Evolutionary conservation across 2,329 filamentous ascomycete genomes (phyloP), one percentile per base, ranked within the genome.

Genomic region (Neocucurbitaria cava): DNA sequence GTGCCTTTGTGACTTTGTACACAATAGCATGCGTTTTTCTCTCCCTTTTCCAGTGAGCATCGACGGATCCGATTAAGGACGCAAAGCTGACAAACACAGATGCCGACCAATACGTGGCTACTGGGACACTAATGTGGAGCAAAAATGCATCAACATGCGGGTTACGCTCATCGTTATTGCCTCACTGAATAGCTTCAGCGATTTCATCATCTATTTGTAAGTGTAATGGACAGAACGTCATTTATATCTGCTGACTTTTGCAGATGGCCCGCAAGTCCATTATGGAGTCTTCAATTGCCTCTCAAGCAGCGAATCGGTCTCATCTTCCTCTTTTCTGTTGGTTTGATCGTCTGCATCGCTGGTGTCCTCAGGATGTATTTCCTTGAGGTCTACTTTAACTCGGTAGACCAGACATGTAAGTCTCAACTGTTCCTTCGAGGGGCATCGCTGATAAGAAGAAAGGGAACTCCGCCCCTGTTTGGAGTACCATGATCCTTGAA

Each of bases 121-220:
- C 40, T 69, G 68, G 68, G 59, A 65, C 30, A n/a, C 38, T 1
- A 24, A 38, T 5, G 55, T 54, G 1, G 52, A 58, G 36, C 52
- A 58, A 23, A 38, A 62, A n/a, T 74, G 71, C 43, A 70, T 73
- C 38, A 58, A 72, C 42, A 60, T 65, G 48, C 54, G 63, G 6
- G 50, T 54, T 15, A 64, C 65, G 1, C 51, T 71, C 3, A 46
- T 71, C 8, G 45, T 61, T 9, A 62, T 70, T n/a, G 67, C 70
- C n/a, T 65, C 64, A 2, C 33, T 72, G 36, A 73, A 73, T 41
- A 72, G 63, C 46, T 45, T 71, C 30, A 71, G 62, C 26, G 70
- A 74, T 33, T 56, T 72, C 33, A 31, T 67, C 9, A 62, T 74
- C 33, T 74, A 65, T 52, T 46, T 73, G 60, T 68, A 42, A 55